These are phyloP conservation scores for Bruguiera parviflora DNA, from an alignment of 345 rosid species.

Conservation along the genomic window DNA sequence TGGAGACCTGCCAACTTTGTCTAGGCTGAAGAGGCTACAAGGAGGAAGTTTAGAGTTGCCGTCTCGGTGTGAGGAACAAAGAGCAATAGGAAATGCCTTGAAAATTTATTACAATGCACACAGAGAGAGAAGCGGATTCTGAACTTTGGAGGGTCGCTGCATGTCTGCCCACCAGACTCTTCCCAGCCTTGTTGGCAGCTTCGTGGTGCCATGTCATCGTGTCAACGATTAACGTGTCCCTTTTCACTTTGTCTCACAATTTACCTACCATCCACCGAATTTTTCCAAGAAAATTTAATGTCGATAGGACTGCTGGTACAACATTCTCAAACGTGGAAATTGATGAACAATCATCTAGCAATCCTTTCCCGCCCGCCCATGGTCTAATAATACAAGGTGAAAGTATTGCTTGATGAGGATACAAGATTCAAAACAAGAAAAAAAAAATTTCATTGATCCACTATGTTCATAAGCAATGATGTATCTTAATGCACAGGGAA, in stretches of 20 bases:
- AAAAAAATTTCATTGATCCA: neutral
- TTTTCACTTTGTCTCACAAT: neutral
- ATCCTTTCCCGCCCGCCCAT: no score
- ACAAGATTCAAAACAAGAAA: neutral
- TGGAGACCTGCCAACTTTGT: neutral
- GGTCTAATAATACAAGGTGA: no score
- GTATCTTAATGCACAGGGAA: constrained; percentile 5
- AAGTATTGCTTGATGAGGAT: no score
- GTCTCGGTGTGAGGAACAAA: neutral
- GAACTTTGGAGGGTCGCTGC: neutral
- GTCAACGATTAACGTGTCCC: no score
- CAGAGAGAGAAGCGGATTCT: neutral
- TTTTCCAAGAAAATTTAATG: no score
- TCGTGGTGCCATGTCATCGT: no score
- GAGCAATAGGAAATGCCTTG: neutral
- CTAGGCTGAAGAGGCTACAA: neutral
- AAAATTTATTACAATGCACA: neutral
- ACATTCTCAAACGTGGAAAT: no score
- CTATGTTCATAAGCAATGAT: no score
- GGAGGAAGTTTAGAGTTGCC: neutral
- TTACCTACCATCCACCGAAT: neutral
- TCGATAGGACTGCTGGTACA: no score
- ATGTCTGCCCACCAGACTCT: neutral
- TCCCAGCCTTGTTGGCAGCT: neutral
- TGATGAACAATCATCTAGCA: no score